phyloP scores from a whole-genome alignment of 495 filamentous ascomycete species.

The Aspergillus nanangensis region DNA sequence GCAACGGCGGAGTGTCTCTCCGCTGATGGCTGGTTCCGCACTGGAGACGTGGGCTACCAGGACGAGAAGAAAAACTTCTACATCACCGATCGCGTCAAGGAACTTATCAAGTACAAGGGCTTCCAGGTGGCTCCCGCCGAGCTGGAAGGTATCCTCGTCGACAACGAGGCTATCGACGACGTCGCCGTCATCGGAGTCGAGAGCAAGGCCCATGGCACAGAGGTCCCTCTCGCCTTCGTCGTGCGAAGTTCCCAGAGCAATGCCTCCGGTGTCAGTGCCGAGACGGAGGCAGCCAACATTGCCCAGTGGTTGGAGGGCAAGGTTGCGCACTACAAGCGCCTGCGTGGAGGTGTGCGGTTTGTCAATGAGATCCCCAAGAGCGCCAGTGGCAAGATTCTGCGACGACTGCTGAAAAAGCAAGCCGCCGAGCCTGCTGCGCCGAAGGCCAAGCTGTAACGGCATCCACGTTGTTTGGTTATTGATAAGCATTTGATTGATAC shows the following conservation, averaged over 20 bases:
- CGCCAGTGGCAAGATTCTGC: conserved; percentile 81
- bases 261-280: conserved; percentile 43
- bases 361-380: conserved; percentile 83
- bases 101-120: conserved; percentile 86
- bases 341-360: conserved; percentile 80
- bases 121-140: conserved; percentile 89
- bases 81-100: conserved; percentile 85
- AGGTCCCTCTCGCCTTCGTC: conserved; percentile 81
- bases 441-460: conserved; percentile 39
- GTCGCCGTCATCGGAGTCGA: conserved; percentile 83
- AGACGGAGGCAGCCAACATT: conserved; percentile 58
- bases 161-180: conserved; percentile 72
- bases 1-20: conserved; percentile 65
- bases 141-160: conserved; percentile 71
- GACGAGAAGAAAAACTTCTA: conserved; percentile 58
- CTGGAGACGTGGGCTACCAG: conserved; percentile 62
- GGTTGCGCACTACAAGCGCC: conserved; percentile 68
- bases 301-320: conserved; percentile 56
- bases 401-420: conserved; percentile 58
- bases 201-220: conserved; percentile 62
- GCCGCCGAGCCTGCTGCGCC: conserved; percentile 32
- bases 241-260: conserved; percentile 53
- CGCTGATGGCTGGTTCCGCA: conserved; percentile 57
- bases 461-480: background rate
- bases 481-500: background rate